Conservation (phyloP, 2,329 filamentous ascomycete species). For the Tolypocladium tundrense region DNA sequence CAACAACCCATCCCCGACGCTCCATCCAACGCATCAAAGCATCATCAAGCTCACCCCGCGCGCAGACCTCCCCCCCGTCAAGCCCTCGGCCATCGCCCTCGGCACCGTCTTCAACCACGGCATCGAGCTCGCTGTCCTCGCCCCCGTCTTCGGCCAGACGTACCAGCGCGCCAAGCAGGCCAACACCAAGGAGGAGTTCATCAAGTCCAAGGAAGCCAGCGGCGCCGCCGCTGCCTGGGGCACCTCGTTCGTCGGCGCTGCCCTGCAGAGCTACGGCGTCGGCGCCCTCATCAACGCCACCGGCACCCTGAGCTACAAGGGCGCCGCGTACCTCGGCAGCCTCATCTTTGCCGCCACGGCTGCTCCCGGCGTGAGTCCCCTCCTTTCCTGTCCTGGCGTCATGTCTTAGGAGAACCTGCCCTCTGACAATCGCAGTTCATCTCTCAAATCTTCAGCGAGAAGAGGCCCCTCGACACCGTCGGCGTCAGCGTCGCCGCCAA, state of each 20-base stretch:
- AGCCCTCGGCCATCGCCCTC: constrained; percentile 94
- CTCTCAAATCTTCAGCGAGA: constrained; percentile 79
- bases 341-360: constrained; percentile 88
- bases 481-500: constrained; percentile 77
- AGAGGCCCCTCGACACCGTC: constrained; percentile 82
- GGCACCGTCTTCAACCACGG: constrained; percentile 94
- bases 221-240: constrained; percentile 84
- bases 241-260: constrained; percentile 80
- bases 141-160: constrained; percentile 85
- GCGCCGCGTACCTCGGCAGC: constrained; percentile 82
- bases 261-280: constrained; percentile 80
- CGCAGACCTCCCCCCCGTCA: constrained; percentile 61
- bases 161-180: constrained; percentile 86
- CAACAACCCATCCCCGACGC: neutral
- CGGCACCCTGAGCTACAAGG: constrained; percentile 92
- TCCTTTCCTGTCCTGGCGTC: neutral
- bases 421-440: constrained; percentile 52
- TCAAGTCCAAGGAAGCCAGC: constrained; percentile 84
- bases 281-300: constrained; percentile 90
- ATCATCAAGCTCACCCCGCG: constrained; percentile 4
- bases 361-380: constrained; percentile 62
- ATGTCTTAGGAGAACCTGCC: neutral
- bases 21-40: neutral
- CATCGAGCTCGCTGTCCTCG: constrained; percentile 76
- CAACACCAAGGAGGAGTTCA: constrained; percentile 94